Conservation (phyloP, 148 eudicot species). For the Amaranthus cruentus region DNA sequence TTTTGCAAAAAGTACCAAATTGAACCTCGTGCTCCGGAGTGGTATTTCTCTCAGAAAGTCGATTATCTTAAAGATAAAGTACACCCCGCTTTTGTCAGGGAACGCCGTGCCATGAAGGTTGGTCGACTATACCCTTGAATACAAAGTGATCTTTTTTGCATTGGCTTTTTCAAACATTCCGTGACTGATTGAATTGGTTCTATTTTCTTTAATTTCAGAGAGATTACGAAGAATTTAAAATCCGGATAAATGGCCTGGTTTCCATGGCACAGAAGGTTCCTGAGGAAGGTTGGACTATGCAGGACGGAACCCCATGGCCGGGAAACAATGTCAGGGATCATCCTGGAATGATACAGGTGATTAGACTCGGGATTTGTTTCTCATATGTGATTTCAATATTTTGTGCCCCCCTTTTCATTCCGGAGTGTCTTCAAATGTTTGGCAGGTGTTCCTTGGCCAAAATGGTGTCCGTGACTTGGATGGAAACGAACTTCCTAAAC, state of each 20-base stretch:
- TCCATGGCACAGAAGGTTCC: constrained; percentile 93
- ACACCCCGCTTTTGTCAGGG: constrained; percentile 91
- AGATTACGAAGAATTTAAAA: constrained; percentile 92
- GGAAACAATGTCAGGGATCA: constrained; percentile 96
- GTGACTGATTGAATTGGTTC: constrained; percentile 1
- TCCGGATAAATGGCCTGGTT: constrained; percentile 81
- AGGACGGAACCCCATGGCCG: constrained; percentile 98
- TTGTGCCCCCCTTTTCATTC: not conserved
- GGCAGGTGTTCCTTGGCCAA: constrained; percentile 84
- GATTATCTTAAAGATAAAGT: constrained; percentile 90
- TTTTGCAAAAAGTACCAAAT: constrained; percentile 78
- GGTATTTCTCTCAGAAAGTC: constrained; percentile 88
- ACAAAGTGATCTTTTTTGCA: not conserved
- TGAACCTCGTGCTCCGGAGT: constrained; percentile 99
- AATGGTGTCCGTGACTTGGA: constrained; percentile 76
- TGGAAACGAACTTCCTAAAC: constrained; percentile 85
- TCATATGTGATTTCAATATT: not conserved
- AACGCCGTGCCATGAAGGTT: constrained; percentile 99
- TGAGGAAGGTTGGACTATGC: constrained; percentile 99
- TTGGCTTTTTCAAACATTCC: not conserved
- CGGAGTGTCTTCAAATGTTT: constrained; percentile 3
- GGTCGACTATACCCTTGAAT: not conserved
- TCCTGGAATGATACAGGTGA: constrained; percentile 98
- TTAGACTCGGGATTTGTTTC: not conserved
- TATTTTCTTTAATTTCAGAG: constrained; percentile 46